Evolutionary conservation across 208 protist species (phyloP), one percentile per base, ranked within the genome.

Genomic region (Novymonas esmeraldas): DNA sequence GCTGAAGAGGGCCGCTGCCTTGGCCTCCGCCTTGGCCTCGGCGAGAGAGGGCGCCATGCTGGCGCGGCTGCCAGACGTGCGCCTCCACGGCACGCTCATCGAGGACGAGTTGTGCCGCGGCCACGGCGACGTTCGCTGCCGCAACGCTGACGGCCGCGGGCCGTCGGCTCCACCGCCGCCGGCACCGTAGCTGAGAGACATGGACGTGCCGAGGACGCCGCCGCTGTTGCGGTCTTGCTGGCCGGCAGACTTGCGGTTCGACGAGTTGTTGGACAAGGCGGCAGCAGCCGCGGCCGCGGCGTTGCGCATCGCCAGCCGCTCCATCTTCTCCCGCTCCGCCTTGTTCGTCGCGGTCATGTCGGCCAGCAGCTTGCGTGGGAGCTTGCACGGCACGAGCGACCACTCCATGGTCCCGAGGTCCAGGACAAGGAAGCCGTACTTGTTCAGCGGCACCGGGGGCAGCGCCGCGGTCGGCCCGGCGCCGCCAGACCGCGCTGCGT

Each of bases 391-490:
- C 39, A 94, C 70, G 20, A 96, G 68, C 18, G 88, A 93, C 88
- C 91, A 96, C 54, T 66, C 84, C 81, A 94, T 85, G 33, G 84
- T 78, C 24, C 10, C n/a, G 16, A 94, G 9, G 13, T 83, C 68
- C 34, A 96, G 76, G 28, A 79, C 73, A 7, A 96, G 85, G 62
- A 96, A 88, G 34, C 81, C 91, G 51, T 90, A 91, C 33, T 64
- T 59, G 49, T 76, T 52, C 14, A 22, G 3, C 34, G 71, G 56
- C 13, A 63, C 22, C 39, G 56, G 42, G 9, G 60, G 58, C 61
- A 26, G 45, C 36, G 24, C 44, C 13, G 34, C 31, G 18, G 31
- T 33, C 18, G 42, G 24, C 33, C 6, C 11, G 22, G 50, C 3
- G 6, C 22, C 24, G 28, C 46, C 2, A 16, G 20, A 18, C 7